These are phyloP conservation scores for Exophiala viscosa DNA, from an alignment of 2,329 filamentous ascomycete species.

Conservation along the genomic window DNA sequence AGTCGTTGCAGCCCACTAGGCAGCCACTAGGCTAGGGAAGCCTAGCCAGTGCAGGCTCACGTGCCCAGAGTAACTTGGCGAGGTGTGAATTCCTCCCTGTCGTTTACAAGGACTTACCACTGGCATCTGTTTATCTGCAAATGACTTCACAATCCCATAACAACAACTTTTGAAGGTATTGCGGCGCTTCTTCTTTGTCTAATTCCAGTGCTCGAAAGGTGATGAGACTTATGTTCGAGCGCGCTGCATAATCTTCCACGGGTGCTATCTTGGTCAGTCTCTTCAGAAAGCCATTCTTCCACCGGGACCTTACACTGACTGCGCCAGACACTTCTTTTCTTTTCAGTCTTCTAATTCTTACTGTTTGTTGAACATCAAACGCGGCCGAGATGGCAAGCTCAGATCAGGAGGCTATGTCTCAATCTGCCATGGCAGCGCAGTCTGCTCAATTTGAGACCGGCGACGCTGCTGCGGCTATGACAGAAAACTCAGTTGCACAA, in stretches of 20 bases:
- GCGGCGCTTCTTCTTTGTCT: no score
- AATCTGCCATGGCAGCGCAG: slow-evolving; percentile 6
- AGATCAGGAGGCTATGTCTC: slow-evolving; percentile 9
- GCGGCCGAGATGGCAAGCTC: slow-evolving; percentile 12
- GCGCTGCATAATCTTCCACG: not conserved
- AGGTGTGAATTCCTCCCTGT: no score
- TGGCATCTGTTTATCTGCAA: not conserved
- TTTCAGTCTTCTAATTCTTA: not conserved
- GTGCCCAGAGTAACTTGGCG: no score
- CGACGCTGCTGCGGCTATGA: not conserved
- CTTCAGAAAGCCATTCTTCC: not conserved
- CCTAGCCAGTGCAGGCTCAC: no score
- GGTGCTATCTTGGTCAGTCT: not conserved
- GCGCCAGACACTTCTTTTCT: not conserved
- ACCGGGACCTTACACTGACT: slow-evolving; percentile 2
- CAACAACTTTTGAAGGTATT: not conserved
- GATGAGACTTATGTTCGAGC: not conserved
- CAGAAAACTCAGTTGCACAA: slow-evolving; percentile 1
- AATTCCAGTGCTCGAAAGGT: no score
- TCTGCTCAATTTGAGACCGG: slow-evolving; percentile 6
- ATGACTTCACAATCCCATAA: not conserved
- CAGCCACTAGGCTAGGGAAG: no score
- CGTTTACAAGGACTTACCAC: not conserved
- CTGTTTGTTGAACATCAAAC: not conserved
- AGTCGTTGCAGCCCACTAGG: no score